Base-by-base conservation (phyloP, 345 rosid species). In the Citrus reticulata region DNA sequence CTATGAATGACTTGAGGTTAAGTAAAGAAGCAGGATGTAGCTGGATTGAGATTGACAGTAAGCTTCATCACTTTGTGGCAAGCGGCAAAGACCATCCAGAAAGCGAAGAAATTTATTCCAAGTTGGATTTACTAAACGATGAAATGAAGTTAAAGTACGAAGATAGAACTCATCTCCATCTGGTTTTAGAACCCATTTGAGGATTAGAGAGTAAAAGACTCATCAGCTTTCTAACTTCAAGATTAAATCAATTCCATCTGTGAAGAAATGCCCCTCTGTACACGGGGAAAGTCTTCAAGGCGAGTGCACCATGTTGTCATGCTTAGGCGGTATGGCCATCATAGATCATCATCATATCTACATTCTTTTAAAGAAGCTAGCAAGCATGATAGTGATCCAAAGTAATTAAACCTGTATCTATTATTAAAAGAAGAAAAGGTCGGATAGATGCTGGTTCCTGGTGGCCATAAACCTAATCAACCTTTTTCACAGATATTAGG, bases 1-100 rank as follows among this genome's bases (percentile, higher is more conserved):
- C 63, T 68, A 77, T 83, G 88, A 83, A 78, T 59, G 79, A 83
- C 72, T 72, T 85, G 71, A 83, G 64, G 74, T 61, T 85, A 46
- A 68, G 62, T 51, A 81, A 83, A 70, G 72, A 76, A 54, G 79
- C 81, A 67, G 88, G 88, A 13, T 72, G 77, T 42, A 85, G 88
- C 74, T 80, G 83, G 86, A 81, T 85, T 68, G 84, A 85, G 78
- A 80, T 81, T 66, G 75, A 85, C 30, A 81, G 73, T 9, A 78
- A 76, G 68, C 74, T 82, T 20, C 86, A 83, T 73, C 40, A 49
- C 51, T 83, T 78, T 32, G 79, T 76, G 70, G 84, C 86, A 32
- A 78, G 84, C 35, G 74, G 66, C 70, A 82, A 64, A 64, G 81
- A 78, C 60, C 86, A 69, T 82, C 76, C 78, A 30, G 73, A 72